phyloP scores from a whole-genome alignment of 495 filamentous ascomycete genomes.

The Aspergillus hancockii region DNA sequence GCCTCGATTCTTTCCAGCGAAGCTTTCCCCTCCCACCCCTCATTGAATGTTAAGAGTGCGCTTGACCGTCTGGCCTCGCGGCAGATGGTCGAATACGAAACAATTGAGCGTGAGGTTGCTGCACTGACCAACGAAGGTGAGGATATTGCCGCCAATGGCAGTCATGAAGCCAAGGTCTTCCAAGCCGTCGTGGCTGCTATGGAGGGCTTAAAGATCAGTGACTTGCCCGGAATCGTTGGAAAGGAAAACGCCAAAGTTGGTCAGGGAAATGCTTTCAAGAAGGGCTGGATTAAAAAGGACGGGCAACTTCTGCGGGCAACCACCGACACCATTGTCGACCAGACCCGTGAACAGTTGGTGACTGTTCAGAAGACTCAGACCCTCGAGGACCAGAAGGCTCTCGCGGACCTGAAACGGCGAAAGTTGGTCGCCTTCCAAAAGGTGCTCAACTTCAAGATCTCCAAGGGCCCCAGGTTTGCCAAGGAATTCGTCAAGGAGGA shows the following conservation, averaged over 20 bases:
- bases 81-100: conserved; percentile 83
- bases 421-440: conserved; percentile 82
- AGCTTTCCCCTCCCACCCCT: conserved; percentile 72
- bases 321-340: conserved; percentile 72
- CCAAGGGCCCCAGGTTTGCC: conserved; percentile 85
- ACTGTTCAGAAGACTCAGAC: conserved; percentile 67
- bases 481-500: conserved; percentile 86
- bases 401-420: conserved; percentile 83
- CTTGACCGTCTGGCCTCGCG: conserved; percentile 81
- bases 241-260: conserved; percentile 85
- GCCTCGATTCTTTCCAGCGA: conserved; percentile 70
- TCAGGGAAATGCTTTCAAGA: conserved; percentile 95
- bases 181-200: conserved; percentile 75
- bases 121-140: conserved; percentile 77
- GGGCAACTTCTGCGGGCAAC: conserved; percentile 61
- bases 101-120: conserved; percentile 75
- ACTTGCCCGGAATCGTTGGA: conserved; percentile 75
- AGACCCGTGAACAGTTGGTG: conserved; percentile 71
- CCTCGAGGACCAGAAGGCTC: conserved; percentile 66
- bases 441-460: conserved; percentile 78
- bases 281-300: conserved; percentile 93
- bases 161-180: conserved; percentile 94
- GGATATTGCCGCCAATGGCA: conserved; percentile 77
- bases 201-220: conserved; percentile 76
- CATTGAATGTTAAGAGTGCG: conserved; percentile 77